Base-by-base conservation (phyloP, 768 basidiomycete species). In the Mycena albidolilacea region DNA sequence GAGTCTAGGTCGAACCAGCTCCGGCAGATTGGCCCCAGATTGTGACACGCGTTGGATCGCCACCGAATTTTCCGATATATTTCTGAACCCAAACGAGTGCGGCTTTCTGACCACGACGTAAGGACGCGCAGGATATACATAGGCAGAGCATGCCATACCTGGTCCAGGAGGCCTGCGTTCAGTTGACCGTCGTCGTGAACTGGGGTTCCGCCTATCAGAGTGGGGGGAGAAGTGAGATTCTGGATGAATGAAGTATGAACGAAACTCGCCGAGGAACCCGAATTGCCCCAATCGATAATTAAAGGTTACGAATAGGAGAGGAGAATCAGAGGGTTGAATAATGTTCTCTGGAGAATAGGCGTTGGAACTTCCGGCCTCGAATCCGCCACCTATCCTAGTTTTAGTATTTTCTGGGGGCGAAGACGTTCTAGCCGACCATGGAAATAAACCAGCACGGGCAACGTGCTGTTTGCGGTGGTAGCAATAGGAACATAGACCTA, bases 11-110 rank as follows among this genome's bases (percentile, higher is more conserved):
- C 7, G 3, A 82, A 41, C 50, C 86, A 67, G 83, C 84, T 19
- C 85, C 85, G 17, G 85, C 85, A 52, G 84, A 85, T 76, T 85
- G 73, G n/a, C 84, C 84, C 84, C 82, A 84, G 39, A 86, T 85
- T 7, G 84, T 85, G 37, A 86, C 84, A 30, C 30, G 30, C 69
- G 17, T 21, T 39, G 73, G 77, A 77, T 86, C 83, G 14, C 85
- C 85, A 14, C 84, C 85, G 66, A 85, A 86, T 0, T 80, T 69
- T 12, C 58, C 50, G 48, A 85, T 84, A 59, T 85, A 86, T 59
- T 76, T 78, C 60, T 84, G 84, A 12, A 86, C 72, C 85, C 85
- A 86, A 12, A 73, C 77, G 11, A 86, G 78, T 5, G 83, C 84
- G 7, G 82, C 79, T 57, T 82, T 80, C 84, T 83, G 0, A 38